phyloP scores from a whole-genome alignment of 2,329 filamentous ascomycete species.

The Claviceps sorghi region DNA sequence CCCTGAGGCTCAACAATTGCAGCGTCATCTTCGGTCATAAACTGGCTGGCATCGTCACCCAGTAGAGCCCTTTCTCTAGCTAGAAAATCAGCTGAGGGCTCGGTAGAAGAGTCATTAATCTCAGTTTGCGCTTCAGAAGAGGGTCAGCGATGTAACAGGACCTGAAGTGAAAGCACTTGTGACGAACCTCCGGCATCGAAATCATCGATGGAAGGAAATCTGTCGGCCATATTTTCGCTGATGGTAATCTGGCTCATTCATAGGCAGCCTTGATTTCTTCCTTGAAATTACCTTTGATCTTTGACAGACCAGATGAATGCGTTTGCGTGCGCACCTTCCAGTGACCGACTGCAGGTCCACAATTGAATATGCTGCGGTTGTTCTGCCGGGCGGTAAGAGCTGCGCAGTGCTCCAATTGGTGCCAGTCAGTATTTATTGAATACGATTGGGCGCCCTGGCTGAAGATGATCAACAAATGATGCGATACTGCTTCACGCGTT shows the following conservation, averaged over 20 bases:
- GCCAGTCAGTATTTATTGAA: slow-evolving; percentile 4
- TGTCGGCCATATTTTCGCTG: slow-evolving; percentile 50
- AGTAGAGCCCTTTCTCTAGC: slow-evolving; percentile 79
- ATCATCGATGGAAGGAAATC: slow-evolving; percentile 67
- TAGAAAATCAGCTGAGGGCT: slow-evolving; percentile 65
- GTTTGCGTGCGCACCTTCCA: not conserved
- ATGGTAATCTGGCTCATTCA: not conserved
- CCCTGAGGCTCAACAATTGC: slow-evolving; percentile 49
- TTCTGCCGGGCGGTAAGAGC: slow-evolving; percentile 24
- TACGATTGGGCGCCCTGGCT: slow-evolving; percentile 1
- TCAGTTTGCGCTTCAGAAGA: slow-evolving; percentile 48
- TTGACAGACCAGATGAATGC: not conserved
- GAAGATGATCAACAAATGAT: not conserved
- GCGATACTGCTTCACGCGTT: not conserved
- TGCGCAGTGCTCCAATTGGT: not conserved
- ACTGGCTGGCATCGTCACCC: slow-evolving; percentile 86
- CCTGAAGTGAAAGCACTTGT: slow-evolving; percentile 9
- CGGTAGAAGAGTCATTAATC: slow-evolving; percentile 40
- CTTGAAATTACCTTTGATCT: not conserved
- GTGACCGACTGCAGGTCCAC: not conserved
- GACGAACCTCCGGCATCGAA: slow-evolving; percentile 50
- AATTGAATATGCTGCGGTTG: slow-evolving; percentile 10
- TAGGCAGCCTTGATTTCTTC: not conserved
- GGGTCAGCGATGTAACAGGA: slow-evolving; percentile 5
- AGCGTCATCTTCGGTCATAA: slow-evolving; percentile 61